phyloP scores from a whole-genome alignment of 2,329 filamentous ascomycete genomes.

The Calonectria honghensis region DNA sequence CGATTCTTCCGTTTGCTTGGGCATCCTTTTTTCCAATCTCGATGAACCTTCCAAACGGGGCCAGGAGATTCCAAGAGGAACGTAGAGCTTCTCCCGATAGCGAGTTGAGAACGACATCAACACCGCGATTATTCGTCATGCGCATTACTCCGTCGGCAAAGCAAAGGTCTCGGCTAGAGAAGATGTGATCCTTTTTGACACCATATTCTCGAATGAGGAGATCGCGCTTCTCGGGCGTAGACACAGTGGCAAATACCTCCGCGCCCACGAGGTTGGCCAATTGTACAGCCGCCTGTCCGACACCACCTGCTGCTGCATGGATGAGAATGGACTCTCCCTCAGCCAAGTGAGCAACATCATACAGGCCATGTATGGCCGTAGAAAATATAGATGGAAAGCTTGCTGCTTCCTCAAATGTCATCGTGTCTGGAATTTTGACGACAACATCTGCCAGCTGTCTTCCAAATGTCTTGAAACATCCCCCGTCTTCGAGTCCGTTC shows the following conservation, averaged over 20 bases:
- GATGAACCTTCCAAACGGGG: conserved; percentile 57
- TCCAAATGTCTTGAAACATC: conserved; percentile 27
- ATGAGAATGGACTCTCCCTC: conserved; percentile 56
- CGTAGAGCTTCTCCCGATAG: conserved; percentile 53
- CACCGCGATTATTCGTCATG: conserved; percentile 50
- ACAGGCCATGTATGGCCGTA: conserved; percentile 25
- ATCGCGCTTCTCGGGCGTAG: conserved; percentile 54
- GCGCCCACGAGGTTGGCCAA: conserved; percentile 48
- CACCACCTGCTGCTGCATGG: conserved; percentile 56
- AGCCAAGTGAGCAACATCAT: background rate
- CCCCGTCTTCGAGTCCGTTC: conserved; percentile 27
- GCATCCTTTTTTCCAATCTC: conserved; percentile 59
- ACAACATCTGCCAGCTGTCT: conserved; percentile 18
- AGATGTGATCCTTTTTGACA: conserved; percentile 56
- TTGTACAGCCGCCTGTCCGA: conserved; percentile 57
- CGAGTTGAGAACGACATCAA: conserved; percentile 57
- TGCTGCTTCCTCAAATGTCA: conserved; percentile 46
- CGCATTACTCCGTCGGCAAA: conserved; percentile 53
- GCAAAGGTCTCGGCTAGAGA: conserved; percentile 51
- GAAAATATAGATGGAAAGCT: conserved; percentile 19
- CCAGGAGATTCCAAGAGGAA: conserved; percentile 57
- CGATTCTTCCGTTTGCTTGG: conserved; percentile 20
- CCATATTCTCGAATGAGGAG: conserved; percentile 52
- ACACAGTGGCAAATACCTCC: conserved; percentile 58
- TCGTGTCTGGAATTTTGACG: conserved; percentile 18